Base-by-base conservation (phyloP, 768 basidiomycete species). In the Arthromyces matolae region DNA sequence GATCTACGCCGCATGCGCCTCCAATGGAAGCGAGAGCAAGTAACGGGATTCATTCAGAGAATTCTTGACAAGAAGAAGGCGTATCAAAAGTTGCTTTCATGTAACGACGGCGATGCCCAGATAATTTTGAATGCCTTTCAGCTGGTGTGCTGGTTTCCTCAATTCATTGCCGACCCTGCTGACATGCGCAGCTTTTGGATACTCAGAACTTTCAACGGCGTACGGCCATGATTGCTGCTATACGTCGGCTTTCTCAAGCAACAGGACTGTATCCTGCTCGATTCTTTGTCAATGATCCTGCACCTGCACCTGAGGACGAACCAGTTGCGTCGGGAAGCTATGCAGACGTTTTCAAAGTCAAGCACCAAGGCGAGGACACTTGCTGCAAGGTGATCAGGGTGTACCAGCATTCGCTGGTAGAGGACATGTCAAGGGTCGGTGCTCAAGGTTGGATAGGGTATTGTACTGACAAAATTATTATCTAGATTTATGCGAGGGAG, bases 401-500 rank as follows among this genome's bases (percentile, higher is more conserved):
- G 13, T 29, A 51, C 31, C 22, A 47, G 18, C 19, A 29, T 9
- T 36, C 45, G 1, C 8, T 20, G 8, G 23, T 42, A 14, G 25
- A 47, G 22, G 22, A 31, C 27, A 29, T 51, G 22, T 14, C 19
- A 4, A 52, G 44, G 36, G 51, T 47, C 14, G n/a, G 46, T 27
- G 5, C 6, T 20, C n/a, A 33, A 13, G 16, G 9, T 10, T 8
- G 19, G 20, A 9, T 18, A 28, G 27, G 8, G 6, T 28, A 20
- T 28, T 8, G 12, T 12, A 8, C 10, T n/a, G 18, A n/a, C 35
- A 16, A 42, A 1, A 8, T 12, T 6, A 24, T 12, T 8, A 20
- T 22, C 19, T 12, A 56, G 55, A 39, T 46, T n/a, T 53, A 47
- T 36, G 46, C 52, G 6, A 25, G 23, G 19, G 50, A 53, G 29